phyloP scores from a whole-genome alignment of 202 grass and related monocot species.

The Dendrocalamus latiflorus region DNA sequence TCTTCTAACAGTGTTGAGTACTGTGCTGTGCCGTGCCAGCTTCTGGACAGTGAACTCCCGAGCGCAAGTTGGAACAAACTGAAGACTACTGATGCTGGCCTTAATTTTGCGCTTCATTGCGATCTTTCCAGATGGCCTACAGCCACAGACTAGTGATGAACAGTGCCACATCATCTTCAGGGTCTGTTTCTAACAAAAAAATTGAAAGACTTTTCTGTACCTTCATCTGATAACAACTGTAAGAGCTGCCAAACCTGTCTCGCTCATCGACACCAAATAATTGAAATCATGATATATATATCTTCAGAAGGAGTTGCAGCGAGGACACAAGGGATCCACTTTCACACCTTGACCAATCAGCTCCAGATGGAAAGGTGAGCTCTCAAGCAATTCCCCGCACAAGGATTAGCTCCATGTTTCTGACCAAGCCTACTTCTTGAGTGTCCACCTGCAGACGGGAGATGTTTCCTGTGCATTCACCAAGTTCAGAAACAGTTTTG shows the following conservation, averaged over 20 bases:
- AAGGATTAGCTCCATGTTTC: background rate
- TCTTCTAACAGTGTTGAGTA: background rate
- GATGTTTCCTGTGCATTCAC: background rate
- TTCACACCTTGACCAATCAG: no score
- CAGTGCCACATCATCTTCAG: background rate
- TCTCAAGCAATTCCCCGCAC: no score
- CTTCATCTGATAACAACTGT: background rate
- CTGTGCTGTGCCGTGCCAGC: background rate
- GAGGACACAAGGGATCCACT: no score
- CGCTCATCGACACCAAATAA: no score
- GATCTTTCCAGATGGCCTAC: no score
- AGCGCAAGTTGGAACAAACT: background rate
- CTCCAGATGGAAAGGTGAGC: no score
- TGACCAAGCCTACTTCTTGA: background rate
- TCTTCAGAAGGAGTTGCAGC: no score
- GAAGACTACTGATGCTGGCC: background rate
- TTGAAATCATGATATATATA: no score
- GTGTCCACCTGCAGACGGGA: background rate
- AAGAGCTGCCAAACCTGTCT: no score
- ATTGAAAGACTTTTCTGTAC: background rate
- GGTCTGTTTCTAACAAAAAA: background rate
- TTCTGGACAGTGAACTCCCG: background rate
- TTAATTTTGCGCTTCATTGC: no score
- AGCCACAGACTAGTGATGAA: background rate
- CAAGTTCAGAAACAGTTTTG: background rate